Base-by-base conservation (phyloP, 2,329 filamentous ascomycete species). In the Phialophora expanda region DNA sequence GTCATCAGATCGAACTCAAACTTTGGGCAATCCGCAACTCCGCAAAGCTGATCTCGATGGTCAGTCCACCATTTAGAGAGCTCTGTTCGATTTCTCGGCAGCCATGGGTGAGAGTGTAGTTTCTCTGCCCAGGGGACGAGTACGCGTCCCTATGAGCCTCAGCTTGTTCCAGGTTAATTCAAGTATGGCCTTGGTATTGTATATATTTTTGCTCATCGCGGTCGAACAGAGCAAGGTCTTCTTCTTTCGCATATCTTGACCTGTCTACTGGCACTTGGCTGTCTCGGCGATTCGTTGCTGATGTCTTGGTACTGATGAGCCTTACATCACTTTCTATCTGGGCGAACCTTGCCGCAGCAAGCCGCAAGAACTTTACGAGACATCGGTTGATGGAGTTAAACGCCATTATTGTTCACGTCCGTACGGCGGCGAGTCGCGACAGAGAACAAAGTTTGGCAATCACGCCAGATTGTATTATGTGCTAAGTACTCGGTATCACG, bases 391-490 rank as follows among this genome's bases (percentile, higher is more conserved):
- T 26, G 48, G 17, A 20, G 1, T 44, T 20, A 2, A 9, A 51
- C 8, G 17, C 48, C 8, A 51, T 24, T 51, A 20, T 12, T 14
- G 48, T n/a, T 2, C 17, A n/a, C 2, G 17, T n/a, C 17, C 38
- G 38, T n/a, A 17, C 14, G 6, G 38, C 38, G 38, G 38, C 17
- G 38, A 44, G 38, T 44, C 38, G 38, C 38, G 38, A 44, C 38
- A 44, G 12, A 44, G 48, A 26, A 28, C 48, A 28, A 2, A 51
- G 14, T 26, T 51, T 51, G 20, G 2, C 26, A 20, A 46, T 59
- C 56, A 59, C 56, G 32, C 28, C 58, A 61, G 48, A 54, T 50
- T 24, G 28, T 53, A 9, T 53, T n/a, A 8, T 20, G 24, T 11
- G 7, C 32, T 12, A 41, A 46, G 32, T 3, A 24, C 24, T 24